Conservation (phyloP, 305 asterid species). For the Rubia peregrina region DNA sequence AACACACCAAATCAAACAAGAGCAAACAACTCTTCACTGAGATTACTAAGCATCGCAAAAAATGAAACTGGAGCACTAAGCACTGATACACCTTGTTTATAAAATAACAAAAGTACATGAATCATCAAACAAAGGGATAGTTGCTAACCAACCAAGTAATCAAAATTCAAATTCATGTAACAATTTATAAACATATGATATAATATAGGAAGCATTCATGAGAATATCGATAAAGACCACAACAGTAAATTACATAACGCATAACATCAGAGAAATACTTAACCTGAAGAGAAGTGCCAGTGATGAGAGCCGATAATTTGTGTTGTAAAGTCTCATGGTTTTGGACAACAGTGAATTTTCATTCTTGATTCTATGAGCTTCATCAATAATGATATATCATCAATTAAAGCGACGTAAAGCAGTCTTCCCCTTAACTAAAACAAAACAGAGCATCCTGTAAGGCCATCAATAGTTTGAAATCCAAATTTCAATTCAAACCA, state of each 20-base stretch:
- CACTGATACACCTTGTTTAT: background rate
- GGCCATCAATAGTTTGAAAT: too few species aligned
- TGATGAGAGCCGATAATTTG: conserved; percentile 93
- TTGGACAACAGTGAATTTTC: conserved; percentile 96
- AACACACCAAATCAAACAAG: background rate
- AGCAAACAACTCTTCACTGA: background rate
- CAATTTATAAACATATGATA: background rate
- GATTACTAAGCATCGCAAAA: background rate
- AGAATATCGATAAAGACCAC: background rate
- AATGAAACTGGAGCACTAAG: background rate
- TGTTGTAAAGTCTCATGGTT: conserved; percentile 83
- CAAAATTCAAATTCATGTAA: background rate
- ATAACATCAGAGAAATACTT: background rate
- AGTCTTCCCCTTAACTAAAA: conserved; percentile 54
- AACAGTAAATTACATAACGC: background rate
- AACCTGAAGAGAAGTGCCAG: conserved; percentile 99
- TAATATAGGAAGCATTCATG: background rate
- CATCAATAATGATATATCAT: conserved; percentile 97
- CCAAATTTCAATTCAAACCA: too few species aligned
- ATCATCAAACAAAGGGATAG: background rate
- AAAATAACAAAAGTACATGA: background rate
- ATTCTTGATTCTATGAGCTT: conserved; percentile 97
- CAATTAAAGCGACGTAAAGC: conserved; percentile 87
- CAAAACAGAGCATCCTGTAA: too few species aligned
- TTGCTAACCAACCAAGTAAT: background rate